Evolutionary conservation across 2,329 filamentous ascomycete species (phyloP).

Genomic region (Cadophora malorum): DNA sequence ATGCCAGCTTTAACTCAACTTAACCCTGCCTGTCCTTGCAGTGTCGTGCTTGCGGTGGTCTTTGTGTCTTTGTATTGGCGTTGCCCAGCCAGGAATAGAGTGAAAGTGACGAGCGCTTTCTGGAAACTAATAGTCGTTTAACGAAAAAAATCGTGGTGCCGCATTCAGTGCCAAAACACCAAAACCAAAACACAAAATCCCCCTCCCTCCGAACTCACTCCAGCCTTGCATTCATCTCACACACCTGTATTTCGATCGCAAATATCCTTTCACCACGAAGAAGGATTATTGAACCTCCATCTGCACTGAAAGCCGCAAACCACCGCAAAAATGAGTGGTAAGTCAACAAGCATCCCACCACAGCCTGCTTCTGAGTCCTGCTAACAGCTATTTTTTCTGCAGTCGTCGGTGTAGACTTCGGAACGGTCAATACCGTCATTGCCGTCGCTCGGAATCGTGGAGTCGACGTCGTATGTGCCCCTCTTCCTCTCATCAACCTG

Average conservation of each 20-base stretch:
- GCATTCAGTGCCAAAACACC: background rate
- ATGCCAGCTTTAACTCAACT: too few relatives aligned
- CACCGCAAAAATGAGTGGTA: constrained; percentile 32
- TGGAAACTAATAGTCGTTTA: constrained; percentile 7
- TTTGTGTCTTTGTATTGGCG: too few relatives aligned
- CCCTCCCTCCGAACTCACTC: background rate
- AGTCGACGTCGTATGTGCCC: constrained; percentile 90
- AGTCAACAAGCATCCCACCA: constrained; percentile 20
- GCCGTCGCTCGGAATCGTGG: constrained; percentile 97
- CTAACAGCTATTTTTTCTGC: constrained; percentile 29
- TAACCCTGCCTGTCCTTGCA: too few relatives aligned
- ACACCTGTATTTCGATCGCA: constrained; percentile 7
- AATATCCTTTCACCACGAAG: background rate
- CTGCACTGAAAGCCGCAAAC: background rate
- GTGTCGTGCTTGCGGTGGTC: too few relatives aligned
- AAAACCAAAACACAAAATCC: constrained; percentile 6
- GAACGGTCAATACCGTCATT: constrained; percentile 95
- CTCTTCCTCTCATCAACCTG: constrained; percentile 24
- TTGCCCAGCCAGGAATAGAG: background rate
- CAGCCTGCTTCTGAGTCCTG: constrained; percentile 23
- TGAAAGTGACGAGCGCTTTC: background rate
- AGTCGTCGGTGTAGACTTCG: constrained; percentile 71
- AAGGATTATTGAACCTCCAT: background rate
- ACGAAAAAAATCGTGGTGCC: constrained; percentile 3
- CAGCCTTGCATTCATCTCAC: background rate